Conservation (phyloP, 169 alveolate genomes). For the Cryptosporidium andersoni region DNA sequence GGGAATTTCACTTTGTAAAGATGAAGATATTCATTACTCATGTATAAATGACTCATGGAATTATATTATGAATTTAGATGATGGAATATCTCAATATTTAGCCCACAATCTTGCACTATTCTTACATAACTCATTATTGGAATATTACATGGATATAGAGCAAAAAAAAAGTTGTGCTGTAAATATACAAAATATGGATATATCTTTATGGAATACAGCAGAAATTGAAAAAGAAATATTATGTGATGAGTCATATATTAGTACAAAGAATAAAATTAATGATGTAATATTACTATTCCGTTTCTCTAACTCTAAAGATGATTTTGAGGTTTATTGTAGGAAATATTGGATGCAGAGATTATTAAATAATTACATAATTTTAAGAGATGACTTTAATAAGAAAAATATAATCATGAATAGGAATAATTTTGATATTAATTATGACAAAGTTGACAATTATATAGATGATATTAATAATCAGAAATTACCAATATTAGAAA, state of each 20-base stretch:
- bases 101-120: slow-evolving; percentile 37
- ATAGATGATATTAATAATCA: too few relatives aligned
- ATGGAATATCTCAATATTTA: slow-evolving; percentile 15
- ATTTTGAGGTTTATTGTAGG: slow-evolving; percentile 23
- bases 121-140: slow-evolving; percentile 13
- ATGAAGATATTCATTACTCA: slow-evolving; percentile 44
- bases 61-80: slow-evolving; percentile 28
- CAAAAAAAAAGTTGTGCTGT: background rate
- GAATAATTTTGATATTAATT: too few relatives aligned
- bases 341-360: slow-evolving; percentile 22
- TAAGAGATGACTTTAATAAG: slow-evolving; percentile 11
- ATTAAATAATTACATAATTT: background rate
- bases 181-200: slow-evolving; percentile 11
- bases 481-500: slow-evolving; percentile 11
- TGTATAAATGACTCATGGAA: slow-evolving; percentile 68
- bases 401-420: too few relatives aligned
- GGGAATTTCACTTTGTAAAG: slow-evolving; percentile 17
- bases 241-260: background rate
- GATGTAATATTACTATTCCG: slow-evolving; percentile 16
- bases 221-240: background rate
- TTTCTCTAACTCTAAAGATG: slow-evolving; percentile 37
- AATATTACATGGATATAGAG: background rate
- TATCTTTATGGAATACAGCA: slow-evolving; percentile 11
- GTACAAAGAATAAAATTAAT: slow-evolving; percentile 15
- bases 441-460: too few relatives aligned